Evolutionary conservation across 2,329 filamentous ascomycete species (phyloP).

Genomic region (Leptosphaerulina australis): DNA sequence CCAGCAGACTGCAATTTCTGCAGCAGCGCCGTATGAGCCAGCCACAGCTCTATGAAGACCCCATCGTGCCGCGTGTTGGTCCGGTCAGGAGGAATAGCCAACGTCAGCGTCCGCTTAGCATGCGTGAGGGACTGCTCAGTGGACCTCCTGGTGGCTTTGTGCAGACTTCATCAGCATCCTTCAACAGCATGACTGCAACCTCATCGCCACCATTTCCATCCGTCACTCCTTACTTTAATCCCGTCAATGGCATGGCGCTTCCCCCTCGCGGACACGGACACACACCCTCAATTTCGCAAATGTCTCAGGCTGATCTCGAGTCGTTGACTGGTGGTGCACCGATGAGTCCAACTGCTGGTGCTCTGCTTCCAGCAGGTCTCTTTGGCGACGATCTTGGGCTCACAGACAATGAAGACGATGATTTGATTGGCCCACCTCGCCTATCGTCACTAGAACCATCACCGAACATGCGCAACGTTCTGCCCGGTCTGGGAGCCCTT

Average conservation of each 20-base stretch:
- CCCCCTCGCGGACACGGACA: constrained; percentile 36
- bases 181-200: constrained; percentile 55
- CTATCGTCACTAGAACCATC: constrained; percentile 35
- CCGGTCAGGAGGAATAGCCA: constrained; percentile 50
- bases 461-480: constrained; percentile 40
- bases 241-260: constrained; percentile 67
- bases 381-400: constrained; percentile 68
- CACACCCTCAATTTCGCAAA: constrained; percentile 58
- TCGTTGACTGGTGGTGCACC: constrained; percentile 68
- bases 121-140: constrained; percentile 45
- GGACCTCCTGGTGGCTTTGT: constrained; percentile 43
- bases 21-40: constrained; percentile 48
- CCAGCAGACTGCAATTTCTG: constrained; percentile 50
- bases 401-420: constrained; percentile 42
- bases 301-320: constrained; percentile 68
- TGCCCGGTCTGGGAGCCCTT: constrained; percentile 52
- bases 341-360: constrained; percentile 77
- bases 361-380: constrained; percentile 72
- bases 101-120: constrained; percentile 48
- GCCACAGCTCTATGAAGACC: constrained; percentile 47
- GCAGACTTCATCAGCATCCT: constrained; percentile 49
- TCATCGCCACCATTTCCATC: constrained; percentile 60
- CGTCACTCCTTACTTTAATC: constrained; percentile 60
- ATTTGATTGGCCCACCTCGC: constrained; percentile 37
- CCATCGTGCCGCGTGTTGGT: constrained; percentile 37